A percentile compares a stretch with the other conserved stretches of the same genome.
phyloP scores from a whole-genome alignment of 108 stramenopile genomes.

The Stephanodiscus minutulus region DNA sequence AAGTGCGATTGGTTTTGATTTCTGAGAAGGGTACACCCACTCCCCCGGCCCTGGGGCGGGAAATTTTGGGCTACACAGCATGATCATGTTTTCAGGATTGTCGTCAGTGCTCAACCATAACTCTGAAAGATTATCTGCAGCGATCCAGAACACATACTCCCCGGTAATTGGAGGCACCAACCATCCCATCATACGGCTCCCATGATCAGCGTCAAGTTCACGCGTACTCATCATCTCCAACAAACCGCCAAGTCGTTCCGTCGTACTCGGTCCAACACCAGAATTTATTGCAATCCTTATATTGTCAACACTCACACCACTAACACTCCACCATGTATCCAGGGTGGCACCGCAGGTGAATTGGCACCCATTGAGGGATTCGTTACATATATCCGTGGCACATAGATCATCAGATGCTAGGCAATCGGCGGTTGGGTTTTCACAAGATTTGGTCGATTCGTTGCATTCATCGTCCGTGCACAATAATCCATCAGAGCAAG shows the following conservation, averaged over 20 bases:
- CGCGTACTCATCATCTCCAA: not conserved
- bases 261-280: not conserved
- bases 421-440: not conserved
- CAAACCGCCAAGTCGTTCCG: not conserved
- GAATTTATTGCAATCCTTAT: not conserved
- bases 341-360: not conserved
- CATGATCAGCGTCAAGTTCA: not conserved
- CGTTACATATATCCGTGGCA: not conserved
- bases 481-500: not conserved
- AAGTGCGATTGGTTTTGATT: not conserved
- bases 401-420: not conserved
- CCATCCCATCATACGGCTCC: not conserved
- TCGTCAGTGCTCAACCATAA: not conserved
- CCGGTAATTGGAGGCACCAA: not conserved
- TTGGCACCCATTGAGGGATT: not conserved
- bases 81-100: not conserved
- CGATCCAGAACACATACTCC: not conserved
- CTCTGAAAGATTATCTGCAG: not conserved
- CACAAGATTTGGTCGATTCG: not conserved
- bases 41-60: not conserved
- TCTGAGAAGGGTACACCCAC: not conserved
- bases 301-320: not conserved
- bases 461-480: not conserved
- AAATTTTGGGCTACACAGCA: not conserved
- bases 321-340: not conserved